phyloP scores from a whole-genome alignment of 371 early-diverging fungal genomes.

The Smittium culicis region DNA sequence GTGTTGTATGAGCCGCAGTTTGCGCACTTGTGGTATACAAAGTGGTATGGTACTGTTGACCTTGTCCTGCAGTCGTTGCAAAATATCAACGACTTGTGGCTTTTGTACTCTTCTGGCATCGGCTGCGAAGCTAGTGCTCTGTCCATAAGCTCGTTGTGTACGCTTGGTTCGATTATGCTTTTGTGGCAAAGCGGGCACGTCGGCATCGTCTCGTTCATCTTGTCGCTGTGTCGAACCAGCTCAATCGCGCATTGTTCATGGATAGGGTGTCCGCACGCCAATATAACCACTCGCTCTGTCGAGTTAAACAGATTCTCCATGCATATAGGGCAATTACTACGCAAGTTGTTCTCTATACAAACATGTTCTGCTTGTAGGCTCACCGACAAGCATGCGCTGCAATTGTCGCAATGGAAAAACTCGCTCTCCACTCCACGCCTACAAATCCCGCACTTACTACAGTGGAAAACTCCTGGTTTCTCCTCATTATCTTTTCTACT shows the following conservation, averaged over 20 bases:
- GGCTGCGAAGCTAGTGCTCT: slow-evolving; percentile 57
- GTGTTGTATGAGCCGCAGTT: slow-evolving; percentile 85
- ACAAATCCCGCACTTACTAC: slow-evolving; percentile 87
- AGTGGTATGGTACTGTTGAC: slow-evolving; percentile 70
- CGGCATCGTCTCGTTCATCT: slow-evolving; percentile 31
- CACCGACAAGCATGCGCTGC: slow-evolving; percentile 84
- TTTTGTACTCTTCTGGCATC: slow-evolving; percentile 83
- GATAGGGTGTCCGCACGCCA: slow-evolving; percentile 94
- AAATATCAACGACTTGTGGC: slow-evolving; percentile 51
- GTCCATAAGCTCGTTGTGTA: slow-evolving; percentile 73
- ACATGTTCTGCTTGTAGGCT: slow-evolving; percentile 60
- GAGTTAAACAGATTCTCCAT: slow-evolving; percentile 88
- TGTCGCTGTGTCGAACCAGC: slow-evolving; percentile 55
- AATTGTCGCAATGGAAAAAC: slow-evolving; percentile 89
- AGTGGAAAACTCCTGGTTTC: slow-evolving; percentile 80
- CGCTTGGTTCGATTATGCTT: slow-evolving; percentile 73
- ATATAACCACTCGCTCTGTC: slow-evolving; percentile 17
- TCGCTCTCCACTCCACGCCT: slow-evolving; percentile 63
- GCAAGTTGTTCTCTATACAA: slow-evolving; percentile 85
- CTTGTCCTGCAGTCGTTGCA: slow-evolving; percentile 94
- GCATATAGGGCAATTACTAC: slow-evolving; percentile 93
- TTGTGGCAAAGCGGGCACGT: slow-evolving; percentile 95
- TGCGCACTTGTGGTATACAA: slow-evolving; percentile 88
- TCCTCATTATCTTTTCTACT: slow-evolving; percentile 85
- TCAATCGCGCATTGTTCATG: slow-evolving; percentile 71